Evolutionary conservation across 192 early-diverging fungal genomes (phyloP).

Genomic region (Geranomyces variabilis): DNA sequence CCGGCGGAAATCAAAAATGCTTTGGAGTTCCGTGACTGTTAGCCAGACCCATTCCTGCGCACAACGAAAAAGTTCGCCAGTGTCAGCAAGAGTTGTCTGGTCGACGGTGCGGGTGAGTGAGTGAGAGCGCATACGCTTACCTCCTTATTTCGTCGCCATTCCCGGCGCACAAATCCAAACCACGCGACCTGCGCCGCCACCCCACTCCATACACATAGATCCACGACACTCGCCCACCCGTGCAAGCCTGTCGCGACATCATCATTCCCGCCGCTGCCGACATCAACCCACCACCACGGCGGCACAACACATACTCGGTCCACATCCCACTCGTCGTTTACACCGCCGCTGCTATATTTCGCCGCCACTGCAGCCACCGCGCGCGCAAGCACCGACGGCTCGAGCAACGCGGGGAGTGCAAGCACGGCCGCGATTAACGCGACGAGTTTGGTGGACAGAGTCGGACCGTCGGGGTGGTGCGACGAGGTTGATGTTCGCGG

Average conservation of each 20-base stretch:
- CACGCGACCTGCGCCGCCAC: slow-evolving; percentile 5
- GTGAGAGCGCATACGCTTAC: slow-evolving; percentile 12
- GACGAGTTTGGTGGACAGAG: slow-evolving; percentile 15
- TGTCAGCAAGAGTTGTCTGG: background rate
- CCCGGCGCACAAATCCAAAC: slow-evolving; percentile 34
- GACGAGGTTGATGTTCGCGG: background rate
- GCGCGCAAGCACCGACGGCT: slow-evolving; percentile 34
- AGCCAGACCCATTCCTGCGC: slow-evolving; percentile 51
- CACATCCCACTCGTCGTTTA: background rate
- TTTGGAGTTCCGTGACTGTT: slow-evolving; percentile 45
- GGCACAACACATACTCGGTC: slow-evolving; percentile 37
- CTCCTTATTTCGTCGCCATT: slow-evolving; percentile 45
- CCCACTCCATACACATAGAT: slow-evolving; percentile 41
- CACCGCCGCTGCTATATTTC: background rate
- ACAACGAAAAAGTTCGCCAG: background rate
- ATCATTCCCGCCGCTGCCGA: background rate
- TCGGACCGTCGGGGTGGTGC: slow-evolving; percentile 26
- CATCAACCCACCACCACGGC: slow-evolving; percentile 46
- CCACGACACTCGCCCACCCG: slow-evolving; percentile 47
- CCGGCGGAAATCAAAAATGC: slow-evolving; percentile 45
- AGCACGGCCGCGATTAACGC: slow-evolving; percentile 22
- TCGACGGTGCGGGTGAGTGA: background rate
- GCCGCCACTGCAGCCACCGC: slow-evolving; percentile 9
- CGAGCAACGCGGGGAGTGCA: slow-evolving; percentile 17
- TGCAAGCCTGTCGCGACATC: slow-evolving; percentile 7